These are phyloP conservation scores for Fusarium sp. DNA, from an alignment of 2,329 filamentous ascomycete genomes.

Conservation along the genomic window DNA sequence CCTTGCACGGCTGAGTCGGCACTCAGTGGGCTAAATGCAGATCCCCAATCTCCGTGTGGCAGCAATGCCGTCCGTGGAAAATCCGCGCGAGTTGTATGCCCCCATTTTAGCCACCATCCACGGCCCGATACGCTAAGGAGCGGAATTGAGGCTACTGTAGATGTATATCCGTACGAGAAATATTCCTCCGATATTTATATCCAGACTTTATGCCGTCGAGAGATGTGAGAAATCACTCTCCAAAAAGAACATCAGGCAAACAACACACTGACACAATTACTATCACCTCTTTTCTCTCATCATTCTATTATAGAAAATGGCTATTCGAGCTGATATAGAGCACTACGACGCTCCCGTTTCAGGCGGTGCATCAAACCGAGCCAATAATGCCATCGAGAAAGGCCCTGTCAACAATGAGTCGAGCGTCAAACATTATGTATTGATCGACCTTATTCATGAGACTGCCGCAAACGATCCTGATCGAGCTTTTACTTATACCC, in stretches of 20 bases:
- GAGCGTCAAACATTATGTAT: background rate
- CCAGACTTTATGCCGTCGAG: rapidly evolving
- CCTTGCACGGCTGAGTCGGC: background rate
- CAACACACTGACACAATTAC: too few relatives aligned
- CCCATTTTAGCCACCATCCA: background rate
- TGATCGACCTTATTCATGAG: background rate
- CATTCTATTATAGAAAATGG: rapidly evolving
- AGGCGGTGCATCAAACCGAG: rapidly evolving
- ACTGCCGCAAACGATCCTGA: background rate
- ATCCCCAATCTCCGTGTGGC: background rate
- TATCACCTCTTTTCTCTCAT: background rate
- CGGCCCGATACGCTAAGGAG: background rate
- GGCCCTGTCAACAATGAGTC: background rate
- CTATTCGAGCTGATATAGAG: background rate
- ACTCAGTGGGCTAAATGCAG: background rate
- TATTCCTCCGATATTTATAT: background rate
- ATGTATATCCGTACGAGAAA: background rate
- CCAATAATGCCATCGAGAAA: background rate
- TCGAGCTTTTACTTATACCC: background rate
- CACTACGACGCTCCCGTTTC: background rate
- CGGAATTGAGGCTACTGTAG: too few relatives aligned
- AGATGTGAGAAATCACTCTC: background rate
- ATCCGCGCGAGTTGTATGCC: background rate
- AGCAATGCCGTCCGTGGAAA: background rate
- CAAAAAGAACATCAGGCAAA: background rate